These are phyloP conservation scores for Oemleria cerasiformis DNA, from an alignment of 306 rosid species.

Conservation along the genomic window DNA sequence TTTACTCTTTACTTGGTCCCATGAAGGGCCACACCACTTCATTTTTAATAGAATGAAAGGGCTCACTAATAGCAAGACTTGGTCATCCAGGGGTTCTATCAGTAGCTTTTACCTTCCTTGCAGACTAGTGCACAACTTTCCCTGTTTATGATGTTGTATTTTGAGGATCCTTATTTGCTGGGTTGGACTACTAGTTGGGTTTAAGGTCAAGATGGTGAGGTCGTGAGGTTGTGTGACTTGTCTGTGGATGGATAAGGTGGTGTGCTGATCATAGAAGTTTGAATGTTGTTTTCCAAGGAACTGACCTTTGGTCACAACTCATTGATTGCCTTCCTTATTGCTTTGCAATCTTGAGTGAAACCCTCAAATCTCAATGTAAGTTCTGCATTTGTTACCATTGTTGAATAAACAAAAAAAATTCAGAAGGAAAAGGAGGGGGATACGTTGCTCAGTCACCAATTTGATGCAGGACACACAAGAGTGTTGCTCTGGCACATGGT, in stretches of 20 bases:
- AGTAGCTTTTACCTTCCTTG: not conserved
- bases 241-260: not conserved
- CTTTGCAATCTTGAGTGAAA: constrained; percentile 1
- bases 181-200: not conserved
- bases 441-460: not conserved
- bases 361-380: not conserved
- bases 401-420: not conserved
- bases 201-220: not conserved
- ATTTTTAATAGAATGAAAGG: not conserved
- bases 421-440: not conserved
- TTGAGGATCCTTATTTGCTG: not conserved
- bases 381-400: not conserved
- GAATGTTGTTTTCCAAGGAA: not conserved
- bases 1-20: not conserved
- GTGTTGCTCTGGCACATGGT: not conserved
- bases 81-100: not conserved
- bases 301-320: not conserved
- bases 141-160: not conserved
- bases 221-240: not conserved
- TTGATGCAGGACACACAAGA: not conserved
- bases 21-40: not conserved
- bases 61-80: not conserved
- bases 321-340: not conserved
- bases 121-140: not conserved
- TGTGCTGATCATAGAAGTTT: not conserved